Conservation (phyloP, 768 basidiomycete species). For the Tricholoma sp. region DNA sequence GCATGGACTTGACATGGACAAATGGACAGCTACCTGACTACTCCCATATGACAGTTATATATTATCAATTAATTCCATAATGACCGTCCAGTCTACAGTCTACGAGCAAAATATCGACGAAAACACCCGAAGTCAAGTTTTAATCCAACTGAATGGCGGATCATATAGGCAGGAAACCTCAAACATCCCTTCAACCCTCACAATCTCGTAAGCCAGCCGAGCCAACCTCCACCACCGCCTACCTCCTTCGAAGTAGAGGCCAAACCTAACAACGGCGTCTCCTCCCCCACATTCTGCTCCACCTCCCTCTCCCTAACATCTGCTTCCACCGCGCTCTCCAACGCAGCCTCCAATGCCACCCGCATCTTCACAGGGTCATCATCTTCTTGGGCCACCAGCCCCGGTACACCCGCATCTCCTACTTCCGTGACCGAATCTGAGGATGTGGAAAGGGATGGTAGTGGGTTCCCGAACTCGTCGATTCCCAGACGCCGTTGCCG, state of each 20-base stretch:
- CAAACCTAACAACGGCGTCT: slow-evolving; percentile 17
- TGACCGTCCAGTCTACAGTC: too few relatives aligned
- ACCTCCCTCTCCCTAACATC: slow-evolving; percentile 15
- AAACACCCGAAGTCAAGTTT: too few relatives aligned
- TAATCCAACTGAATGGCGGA: not conserved
- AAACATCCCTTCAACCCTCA: not conserved
- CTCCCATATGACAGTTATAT: too few relatives aligned
- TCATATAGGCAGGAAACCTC: not conserved
- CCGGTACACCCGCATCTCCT: slow-evolving; percentile 17
- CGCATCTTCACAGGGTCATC: slow-evolving; percentile 19
- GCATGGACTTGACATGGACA: too few relatives aligned
- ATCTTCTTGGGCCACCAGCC: slow-evolving; percentile 18
- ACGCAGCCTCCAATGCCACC: slow-evolving; percentile 17
- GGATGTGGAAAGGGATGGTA: not conserved
- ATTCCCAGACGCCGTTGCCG: slow-evolving; percentile 71
- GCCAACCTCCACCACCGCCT: not conserved
- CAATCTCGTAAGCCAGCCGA: not conserved
- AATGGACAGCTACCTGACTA: too few relatives aligned
- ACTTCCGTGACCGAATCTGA: not conserved
- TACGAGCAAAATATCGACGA: too few relatives aligned
- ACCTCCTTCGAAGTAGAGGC: not conserved
- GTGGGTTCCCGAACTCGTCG: slow-evolving; percentile 82
- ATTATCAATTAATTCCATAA: too few relatives aligned
- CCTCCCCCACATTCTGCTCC: slow-evolving; percentile 9
- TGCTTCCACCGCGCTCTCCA: slow-evolving; percentile 18